Evolutionary conservation across 2,329 filamentous ascomycete species (phyloP).

Genomic region (Hypoxylon rubiginosum): DNA sequence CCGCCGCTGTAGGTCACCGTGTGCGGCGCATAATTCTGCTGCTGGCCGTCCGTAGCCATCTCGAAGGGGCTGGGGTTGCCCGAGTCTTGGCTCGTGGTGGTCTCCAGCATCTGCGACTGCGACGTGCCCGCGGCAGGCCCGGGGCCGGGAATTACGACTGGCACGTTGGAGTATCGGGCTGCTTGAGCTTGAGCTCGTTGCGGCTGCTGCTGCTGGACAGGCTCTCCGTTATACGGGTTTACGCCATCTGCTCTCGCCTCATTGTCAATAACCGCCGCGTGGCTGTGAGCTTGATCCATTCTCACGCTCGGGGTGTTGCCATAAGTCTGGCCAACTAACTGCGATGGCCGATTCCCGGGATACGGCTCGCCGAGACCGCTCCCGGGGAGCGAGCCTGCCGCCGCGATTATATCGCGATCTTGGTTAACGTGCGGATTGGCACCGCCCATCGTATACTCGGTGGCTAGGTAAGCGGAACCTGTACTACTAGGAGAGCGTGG

Average conservation of each 20-base stretch:
- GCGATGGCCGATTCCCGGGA: conserved; percentile 38
- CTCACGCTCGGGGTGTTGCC: conserved; percentile 61
- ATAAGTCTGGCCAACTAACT: conserved; percentile 56
- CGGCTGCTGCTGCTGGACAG: conserved; percentile 46
- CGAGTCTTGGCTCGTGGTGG: conserved; percentile 42
- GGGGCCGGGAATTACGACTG: conserved; percentile 42
- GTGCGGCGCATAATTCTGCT: conserved; percentile 27
- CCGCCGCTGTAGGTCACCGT: conserved; percentile 9
- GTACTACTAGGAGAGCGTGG: conserved; percentile 85
- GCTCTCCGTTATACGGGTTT: conserved; percentile 69
- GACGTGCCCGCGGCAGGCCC: conserved; percentile 21
- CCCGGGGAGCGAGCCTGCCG: conserved; percentile 68
- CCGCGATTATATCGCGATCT: conserved; percentile 72
- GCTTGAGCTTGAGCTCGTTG: conserved; percentile 15
- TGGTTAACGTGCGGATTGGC: conserved; percentile 42
- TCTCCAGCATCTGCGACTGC: conserved; percentile 38
- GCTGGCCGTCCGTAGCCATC: conserved; percentile 26
- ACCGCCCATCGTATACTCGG: conserved; percentile 44
- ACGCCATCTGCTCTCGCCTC: conserved; percentile 68
- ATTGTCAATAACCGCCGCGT: conserved; percentile 64
- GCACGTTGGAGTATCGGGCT: conserved; percentile 36
- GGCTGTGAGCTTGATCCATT: conserved; percentile 64
- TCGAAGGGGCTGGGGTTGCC: conserved; percentile 40
- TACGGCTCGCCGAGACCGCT: conserved; percentile 57
- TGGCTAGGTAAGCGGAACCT: conserved; percentile 71